phyloP scores from a whole-genome alignment of 2,329 filamentous ascomycete species.

The Monosporascus sp. region DNA sequence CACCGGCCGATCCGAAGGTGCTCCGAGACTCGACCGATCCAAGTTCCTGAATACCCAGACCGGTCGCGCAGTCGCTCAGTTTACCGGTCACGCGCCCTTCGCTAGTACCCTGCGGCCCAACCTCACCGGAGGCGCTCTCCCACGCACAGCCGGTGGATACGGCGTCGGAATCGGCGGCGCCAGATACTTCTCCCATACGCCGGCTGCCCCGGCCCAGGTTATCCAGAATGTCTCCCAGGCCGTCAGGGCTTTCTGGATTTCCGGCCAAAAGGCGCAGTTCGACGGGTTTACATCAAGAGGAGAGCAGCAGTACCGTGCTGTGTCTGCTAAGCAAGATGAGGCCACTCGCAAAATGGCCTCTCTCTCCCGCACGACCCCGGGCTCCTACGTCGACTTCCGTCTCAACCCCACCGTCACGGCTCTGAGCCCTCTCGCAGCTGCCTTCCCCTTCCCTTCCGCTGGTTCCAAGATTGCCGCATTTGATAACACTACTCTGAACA shows the following conservation, averaged over 20 bases:
- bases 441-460: slow-evolving; percentile 41
- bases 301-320: slow-evolving; percentile 70
- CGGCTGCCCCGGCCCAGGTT: slow-evolving; percentile 80
- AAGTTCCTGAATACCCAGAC: slow-evolving; percentile 45
- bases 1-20: slow-evolving; percentile 27
- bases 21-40: slow-evolving; percentile 39
- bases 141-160: slow-evolving; percentile 87
- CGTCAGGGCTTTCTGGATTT: slow-evolving; percentile 86
- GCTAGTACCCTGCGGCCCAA: slow-evolving; percentile 86
- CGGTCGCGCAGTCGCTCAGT: slow-evolving; percentile 48
- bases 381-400: slow-evolving; percentile 83
- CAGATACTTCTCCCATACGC: slow-evolving; percentile 85
- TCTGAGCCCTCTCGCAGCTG: slow-evolving; percentile 63
- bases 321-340: slow-evolving; percentile 71
- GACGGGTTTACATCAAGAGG: slow-evolving; percentile 71
- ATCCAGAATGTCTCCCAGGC: slow-evolving; percentile 93
- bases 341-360: slow-evolving; percentile 61
- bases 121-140: slow-evolving; percentile 78
- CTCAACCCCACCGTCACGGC: slow-evolving; percentile 87
- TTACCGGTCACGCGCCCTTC: slow-evolving; percentile 76
- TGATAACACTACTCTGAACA: slow-evolving; percentile 62
- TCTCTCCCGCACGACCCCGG: slow-evolving; percentile 52
- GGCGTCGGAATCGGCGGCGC: slow-evolving; percentile 65
- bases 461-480: slow-evolving; percentile 34
- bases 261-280: slow-evolving; percentile 81